Evolutionary conservation across 768 basidiomycete species (phyloP), one percentile per base, ranked within the genome.

Genomic region (Trametes elegans): DNA sequence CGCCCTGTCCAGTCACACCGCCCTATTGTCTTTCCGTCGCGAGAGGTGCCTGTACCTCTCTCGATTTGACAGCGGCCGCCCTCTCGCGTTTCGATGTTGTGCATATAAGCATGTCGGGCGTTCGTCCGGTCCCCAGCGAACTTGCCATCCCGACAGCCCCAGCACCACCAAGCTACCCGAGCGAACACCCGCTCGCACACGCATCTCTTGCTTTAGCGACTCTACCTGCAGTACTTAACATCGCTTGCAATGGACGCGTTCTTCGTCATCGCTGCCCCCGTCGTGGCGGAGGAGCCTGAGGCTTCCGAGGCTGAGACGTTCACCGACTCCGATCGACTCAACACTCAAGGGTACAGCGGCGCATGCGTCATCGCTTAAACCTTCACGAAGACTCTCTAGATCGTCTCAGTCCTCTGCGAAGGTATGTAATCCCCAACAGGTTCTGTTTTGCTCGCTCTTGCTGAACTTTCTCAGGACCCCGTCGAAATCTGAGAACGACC

Each of bases 191-290:
- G 42, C 23, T 47, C 27, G 45, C 53, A 41, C 49, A 4, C 24
- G 34, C n/a, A 16, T 23, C 14, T 13, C 18, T 23, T 19, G 11
- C 34, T 19, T 18, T 3, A 16, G 40, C 38, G 27, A 41, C 45
- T 18, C 41, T 14, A 8, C 11, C 53, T n/a, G n/a, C n/a, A n/a
- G 19, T n/a, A 5, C 29, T 29, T 5, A 41, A 42, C 47, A 36
- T 43, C 34, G 49, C 49, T 45, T 45, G 47, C 50, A 49, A 62
- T 62, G 61, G 61, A 62, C 61, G 61, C 57, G 8, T 62, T 62
- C 54, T 62, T 62, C 55, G 42, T 47, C 51, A 56, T 62, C 55
- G 61, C 61, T 35, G 14, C 53, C 31, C 54, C 61, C 48, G 61
- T 62, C 31, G 57, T 57, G 24, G 46, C 51, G 23, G 61, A 56